A percentile compares a stretch with the other conserved stretches of the same genome.
Conservation (phyloP, 2,329 filamentous ascomycete species). For the Nannizziopsis arthrosporioides region DNA sequence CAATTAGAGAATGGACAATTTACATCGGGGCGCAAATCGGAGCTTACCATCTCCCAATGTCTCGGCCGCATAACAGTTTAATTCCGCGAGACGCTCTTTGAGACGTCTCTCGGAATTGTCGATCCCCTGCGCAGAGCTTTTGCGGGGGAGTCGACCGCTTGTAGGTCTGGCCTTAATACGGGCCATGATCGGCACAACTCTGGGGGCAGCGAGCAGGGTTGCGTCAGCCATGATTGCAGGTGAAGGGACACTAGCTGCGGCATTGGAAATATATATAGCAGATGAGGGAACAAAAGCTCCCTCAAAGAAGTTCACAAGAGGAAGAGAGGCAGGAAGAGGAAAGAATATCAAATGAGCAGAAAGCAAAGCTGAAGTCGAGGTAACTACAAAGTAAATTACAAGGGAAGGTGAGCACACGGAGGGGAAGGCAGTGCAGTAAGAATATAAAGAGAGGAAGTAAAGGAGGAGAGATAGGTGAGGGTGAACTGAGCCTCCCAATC, state of each 20-base stretch:
- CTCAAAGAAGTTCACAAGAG: slow-evolving; percentile 2
- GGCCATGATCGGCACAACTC: slow-evolving; percentile 35
- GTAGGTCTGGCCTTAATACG: slow-evolving; percentile 18
- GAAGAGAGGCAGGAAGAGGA: background rate
- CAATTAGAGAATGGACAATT: background rate
- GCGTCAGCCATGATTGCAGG: slow-evolving; percentile 30
- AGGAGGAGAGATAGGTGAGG: background rate
- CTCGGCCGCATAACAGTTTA: slow-evolving; percentile 48
- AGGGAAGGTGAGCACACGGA: too few relatives aligned
- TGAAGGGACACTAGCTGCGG: slow-evolving; percentile 23
- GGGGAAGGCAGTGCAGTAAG: too few relatives aligned
- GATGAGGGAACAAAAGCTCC: slow-evolving; percentile 5
- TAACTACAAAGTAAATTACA: too few relatives aligned
- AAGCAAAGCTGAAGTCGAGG: background rate
- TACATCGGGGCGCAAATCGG: background rate
- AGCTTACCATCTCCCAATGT: slow-evolving; percentile 53
- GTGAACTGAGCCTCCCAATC: background rate
- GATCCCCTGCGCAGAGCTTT: slow-evolving; percentile 6
- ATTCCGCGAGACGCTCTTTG: slow-evolving; percentile 36
- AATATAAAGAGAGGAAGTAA: too few relatives aligned
- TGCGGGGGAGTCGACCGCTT: slow-evolving; percentile 12
- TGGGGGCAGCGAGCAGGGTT: slow-evolving; percentile 22
- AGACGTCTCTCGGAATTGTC: slow-evolving; percentile 28
- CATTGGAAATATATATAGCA: slow-evolving; percentile 17
- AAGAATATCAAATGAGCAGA: background rate